Evolutionary conservation across 2,329 filamentous ascomycete genomes (phyloP).

Genomic region (Epichloe typhina): DNA sequence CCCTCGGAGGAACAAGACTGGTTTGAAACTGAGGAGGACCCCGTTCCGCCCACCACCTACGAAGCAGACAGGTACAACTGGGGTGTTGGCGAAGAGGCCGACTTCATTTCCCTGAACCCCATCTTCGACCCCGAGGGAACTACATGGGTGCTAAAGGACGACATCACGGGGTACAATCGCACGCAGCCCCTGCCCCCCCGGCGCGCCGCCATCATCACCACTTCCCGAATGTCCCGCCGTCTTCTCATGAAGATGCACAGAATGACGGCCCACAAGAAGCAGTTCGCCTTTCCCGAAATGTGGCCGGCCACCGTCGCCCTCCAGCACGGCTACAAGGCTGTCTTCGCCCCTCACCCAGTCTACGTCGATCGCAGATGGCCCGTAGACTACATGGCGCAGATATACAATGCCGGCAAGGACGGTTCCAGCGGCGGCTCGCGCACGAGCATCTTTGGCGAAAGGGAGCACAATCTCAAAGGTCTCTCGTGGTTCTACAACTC

Average conservation of each 20-base stretch:
- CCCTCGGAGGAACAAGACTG: constrained; percentile 55
- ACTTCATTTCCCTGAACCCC: constrained; percentile 83
- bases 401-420: constrained; percentile 69
- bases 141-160: constrained; percentile 67
- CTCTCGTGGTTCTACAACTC: constrained; percentile 89
- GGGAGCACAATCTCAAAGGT: constrained; percentile 79
- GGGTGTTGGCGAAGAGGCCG: constrained; percentile 83
- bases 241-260: constrained; percentile 80
- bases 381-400: constrained; percentile 57
- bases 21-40: constrained; percentile 61
- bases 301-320: constrained; percentile 81
- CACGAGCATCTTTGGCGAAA: constrained; percentile 64
- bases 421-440: constrained; percentile 61
- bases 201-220: constrained; percentile 78
- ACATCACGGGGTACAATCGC: constrained; percentile 72
- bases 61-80: constrained; percentile 73
- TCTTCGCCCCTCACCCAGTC: constrained; percentile 79
- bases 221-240: constrained; percentile 67
- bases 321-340: constrained; percentile 86
- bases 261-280: constrained; percentile 72
- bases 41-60: constrained; percentile 52
- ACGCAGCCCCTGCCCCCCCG: constrained; percentile 49
- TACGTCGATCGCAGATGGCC: constrained; percentile 86
- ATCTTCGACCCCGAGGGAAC: constrained; percentile 84
- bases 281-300: constrained; percentile 93